Percentiles rank a stretch among this genome's conserved stretches.
Conservation (phyloP, 768 basidiomycete species). For the Auriscalpium vulgare region DNA sequence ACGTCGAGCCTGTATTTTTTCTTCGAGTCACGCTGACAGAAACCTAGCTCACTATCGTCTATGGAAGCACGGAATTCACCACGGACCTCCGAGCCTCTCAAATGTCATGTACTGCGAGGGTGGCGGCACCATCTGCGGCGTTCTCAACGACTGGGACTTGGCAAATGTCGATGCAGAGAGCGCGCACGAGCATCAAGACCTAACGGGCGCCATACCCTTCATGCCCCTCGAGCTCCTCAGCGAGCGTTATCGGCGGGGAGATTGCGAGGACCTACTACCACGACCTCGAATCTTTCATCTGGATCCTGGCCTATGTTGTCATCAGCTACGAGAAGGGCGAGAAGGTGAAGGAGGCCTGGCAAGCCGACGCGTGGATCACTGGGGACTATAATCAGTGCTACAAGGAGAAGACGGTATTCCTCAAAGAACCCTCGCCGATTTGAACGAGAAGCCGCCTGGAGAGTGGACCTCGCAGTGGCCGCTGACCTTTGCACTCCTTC, state of each 20-base stretch:
- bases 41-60: neutral
- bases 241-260: no score
- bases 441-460: no score
- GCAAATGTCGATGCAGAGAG: neutral
- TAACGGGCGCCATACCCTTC: neutral
- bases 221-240: neutral
- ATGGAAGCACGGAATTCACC: neutral
- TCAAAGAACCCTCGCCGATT: neutral
- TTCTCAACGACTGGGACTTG: conserved; percentile 2
- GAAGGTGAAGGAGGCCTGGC: neutral
- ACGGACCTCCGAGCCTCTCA: neutral
- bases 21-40: no score
- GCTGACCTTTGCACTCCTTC: no score
- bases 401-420: neutral
- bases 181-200: neutral
- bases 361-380: neutral
- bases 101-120: neutral
- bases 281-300: no score
- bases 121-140: neutral
- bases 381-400: neutral
- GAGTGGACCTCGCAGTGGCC: no score
- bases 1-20: no score
- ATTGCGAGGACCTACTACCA: no score
- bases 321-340: no score
- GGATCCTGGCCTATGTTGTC: no score